phyloP scores from a whole-genome alignment of 257 asterid species.

The Salvia hispanica region DNA sequence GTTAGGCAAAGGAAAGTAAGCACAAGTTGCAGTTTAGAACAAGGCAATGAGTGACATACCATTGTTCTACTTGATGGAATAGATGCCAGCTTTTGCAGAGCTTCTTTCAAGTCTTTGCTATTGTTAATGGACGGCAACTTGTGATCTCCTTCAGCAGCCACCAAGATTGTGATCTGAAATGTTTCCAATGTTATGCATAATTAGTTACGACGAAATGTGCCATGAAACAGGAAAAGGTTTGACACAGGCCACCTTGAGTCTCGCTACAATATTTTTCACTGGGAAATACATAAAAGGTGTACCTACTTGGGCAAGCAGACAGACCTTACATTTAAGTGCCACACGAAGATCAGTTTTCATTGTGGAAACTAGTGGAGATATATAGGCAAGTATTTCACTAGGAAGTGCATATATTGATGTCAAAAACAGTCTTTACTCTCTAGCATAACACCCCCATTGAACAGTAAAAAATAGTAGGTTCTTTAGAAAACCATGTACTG shows the following conservation, averaged over 20 bases:
- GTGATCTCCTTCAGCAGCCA: slow-evolving; percentile 84
- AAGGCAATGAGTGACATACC: slow-evolving; percentile 42
- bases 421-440: too few relatives aligned
- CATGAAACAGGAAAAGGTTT: background rate
- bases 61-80: slow-evolving; percentile 80
- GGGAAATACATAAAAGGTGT: too few relatives aligned
- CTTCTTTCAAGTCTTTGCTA: slow-evolving; percentile 79
- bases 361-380: too few relatives aligned
- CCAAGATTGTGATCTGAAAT: slow-evolving; percentile 78
- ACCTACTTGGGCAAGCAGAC: too few relatives aligned
- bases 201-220: background rate
- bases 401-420: too few relatives aligned
- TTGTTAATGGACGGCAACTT: slow-evolving; percentile 74
- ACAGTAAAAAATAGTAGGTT: too few relatives aligned
- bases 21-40: background rate
- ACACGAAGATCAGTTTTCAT: too few relatives aligned
- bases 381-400: too few relatives aligned
- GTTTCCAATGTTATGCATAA: slow-evolving; percentile 2
- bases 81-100: slow-evolving; percentile 81
- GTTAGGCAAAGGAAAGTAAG: slow-evolving; percentile 19
- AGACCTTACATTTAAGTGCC: too few relatives aligned
- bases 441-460: too few relatives aligned
- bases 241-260: too few relatives aligned
- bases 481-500: background rate
- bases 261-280: too few relatives aligned